phyloP scores from a whole-genome alignment of 805 yeast species.

The Candida tammaniensis region DNA sequence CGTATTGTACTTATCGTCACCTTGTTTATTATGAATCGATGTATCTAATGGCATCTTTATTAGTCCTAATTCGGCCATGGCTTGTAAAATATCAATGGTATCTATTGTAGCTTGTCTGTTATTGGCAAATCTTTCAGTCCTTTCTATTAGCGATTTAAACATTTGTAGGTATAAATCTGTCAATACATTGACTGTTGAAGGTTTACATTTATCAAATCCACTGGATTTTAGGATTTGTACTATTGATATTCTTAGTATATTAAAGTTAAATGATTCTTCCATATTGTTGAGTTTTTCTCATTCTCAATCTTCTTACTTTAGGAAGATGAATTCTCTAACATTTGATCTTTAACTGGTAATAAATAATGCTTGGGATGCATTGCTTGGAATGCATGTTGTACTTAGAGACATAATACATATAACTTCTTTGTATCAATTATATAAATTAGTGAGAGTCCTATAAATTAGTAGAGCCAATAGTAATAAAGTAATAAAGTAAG shows the following conservation, averaged over 20 bases:
- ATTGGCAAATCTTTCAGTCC: slow-evolving; percentile 49
- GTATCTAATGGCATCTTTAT: slow-evolving; percentile 45
- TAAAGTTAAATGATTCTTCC: slow-evolving; percentile 41
- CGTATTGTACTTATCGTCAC: slow-evolving; percentile 27
- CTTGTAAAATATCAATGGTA: slow-evolving; percentile 69
- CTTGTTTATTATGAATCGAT: neutral
- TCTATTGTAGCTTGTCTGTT: slow-evolving; percentile 40
- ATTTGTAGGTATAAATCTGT: slow-evolving; percentile 74
- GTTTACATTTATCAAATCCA: slow-evolving; percentile 80
- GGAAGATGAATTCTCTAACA: too few relatives aligned
- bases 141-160: slow-evolving; percentile 50
- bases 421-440: too few relatives aligned
- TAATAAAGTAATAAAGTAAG: neutral
- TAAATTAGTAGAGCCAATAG: too few relatives aligned
- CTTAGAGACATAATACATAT: too few relatives aligned
- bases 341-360: too few relatives aligned
- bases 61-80: slow-evolving; percentile 61
- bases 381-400: too few relatives aligned
- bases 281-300: too few relatives aligned
- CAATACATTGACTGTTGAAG: slow-evolving; percentile 67
- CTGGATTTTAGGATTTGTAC: slow-evolving; percentile 67
- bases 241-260: slow-evolving; percentile 36
- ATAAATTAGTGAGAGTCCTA: too few relatives aligned
- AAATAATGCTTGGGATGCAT: too few relatives aligned
- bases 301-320: too few relatives aligned